Percentiles rank a stretch among this genome's conserved stretches.
phyloP scores from a whole-genome alignment of 1,284 basidiomycete species.

The Heterobasidion irregulare region DNA sequence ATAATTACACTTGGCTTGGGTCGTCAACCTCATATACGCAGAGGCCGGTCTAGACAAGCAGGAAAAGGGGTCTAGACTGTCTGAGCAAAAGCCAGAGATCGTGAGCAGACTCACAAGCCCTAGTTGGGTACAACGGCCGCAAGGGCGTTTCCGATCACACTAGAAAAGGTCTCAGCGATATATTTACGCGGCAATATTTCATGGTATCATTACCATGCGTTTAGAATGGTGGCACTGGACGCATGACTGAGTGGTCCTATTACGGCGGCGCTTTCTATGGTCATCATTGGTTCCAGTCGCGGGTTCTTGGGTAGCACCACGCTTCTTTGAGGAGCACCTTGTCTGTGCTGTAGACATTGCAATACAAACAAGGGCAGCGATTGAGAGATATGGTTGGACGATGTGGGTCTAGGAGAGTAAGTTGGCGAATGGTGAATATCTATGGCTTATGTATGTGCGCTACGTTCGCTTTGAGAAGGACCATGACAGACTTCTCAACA shows the following conservation, averaged over 20 bases:
- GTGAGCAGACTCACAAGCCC: slow-evolving; percentile 43
- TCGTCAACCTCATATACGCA: slow-evolving; percentile 84
- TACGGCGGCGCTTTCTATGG: slow-evolving; percentile 43
- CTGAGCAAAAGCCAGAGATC: neutral
- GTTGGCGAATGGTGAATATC: too few species aligned
- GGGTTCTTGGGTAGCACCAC: too few species aligned
- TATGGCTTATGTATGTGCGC: too few species aligned
- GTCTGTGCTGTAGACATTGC: too few species aligned
- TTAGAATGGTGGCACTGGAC: slow-evolving; percentile 72
- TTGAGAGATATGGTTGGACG: too few species aligned
- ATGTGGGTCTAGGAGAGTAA: too few species aligned
- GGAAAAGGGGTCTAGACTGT: neutral
- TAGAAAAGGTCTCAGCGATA: slow-evolving; percentile 1
- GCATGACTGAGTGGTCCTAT: slow-evolving; percentile 59
- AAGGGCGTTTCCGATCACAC: slow-evolving; percentile 69
- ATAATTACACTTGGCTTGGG: slow-evolving; percentile 41
- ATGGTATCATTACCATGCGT: slow-evolving; percentile 52
- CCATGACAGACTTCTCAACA: too few species aligned
- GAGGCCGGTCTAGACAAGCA: slow-evolving; percentile 52
- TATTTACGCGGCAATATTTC: neutral
- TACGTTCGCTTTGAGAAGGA: too few species aligned
- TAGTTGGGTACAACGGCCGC: slow-evolving; percentile 66
- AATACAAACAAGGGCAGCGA: too few species aligned
- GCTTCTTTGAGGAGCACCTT: too few species aligned
- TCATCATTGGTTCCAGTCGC: slow-evolving; percentile 2